Base-by-base conservation (phyloP, 805 yeast genomes). In the Metschnikowia corniflorae region DNA sequence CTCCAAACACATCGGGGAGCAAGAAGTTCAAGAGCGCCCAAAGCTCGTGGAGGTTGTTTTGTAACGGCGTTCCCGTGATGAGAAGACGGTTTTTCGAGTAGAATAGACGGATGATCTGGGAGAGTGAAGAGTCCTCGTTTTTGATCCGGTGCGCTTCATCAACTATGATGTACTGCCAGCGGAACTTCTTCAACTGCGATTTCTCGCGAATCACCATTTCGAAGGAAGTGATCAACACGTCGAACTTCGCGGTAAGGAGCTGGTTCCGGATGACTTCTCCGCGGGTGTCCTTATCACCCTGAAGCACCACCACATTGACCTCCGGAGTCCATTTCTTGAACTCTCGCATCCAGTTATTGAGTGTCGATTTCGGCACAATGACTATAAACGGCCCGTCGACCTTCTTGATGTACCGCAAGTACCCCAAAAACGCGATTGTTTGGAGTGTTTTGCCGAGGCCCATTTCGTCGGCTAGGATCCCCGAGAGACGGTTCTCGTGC, bases 131-230 rank as follows among this genome's bases (percentile, higher is more conserved):
- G 54, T 86, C 94, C 55, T 93, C 97, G 58, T 93, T 93, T 57
- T 91, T 91, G 57, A 91, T 91, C 57, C 97, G 77, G 60, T 91
- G 98, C 2, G 97, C 97, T 61, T 89, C 97, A 65, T 91, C 98
- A 35, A 91, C 86, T 15, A 93, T 74, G 38, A 93, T 80, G 58
- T 91, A 91, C 61, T 89, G 89, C 97, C 97, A 91, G 33, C 83
- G 80, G 40, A 91, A 65, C 57, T 84, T 87, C 51, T 84, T 84
- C 50, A 93, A 68, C 29, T 77, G 76, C 13, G 85, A 56, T 58
- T 91, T 91, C 57, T 91, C 98, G 42, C 94, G 77, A 31, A 91
- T 79, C 15, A 93, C 93, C 82, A 88, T 86, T 55, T 91, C 97
- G 58, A 84, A 93, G 2, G 96, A 87, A 0, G 97, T 83, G 40